phyloP scores from a whole-genome alignment of 805 yeast genomes.

The Yamadazyma laniorum region DNA sequence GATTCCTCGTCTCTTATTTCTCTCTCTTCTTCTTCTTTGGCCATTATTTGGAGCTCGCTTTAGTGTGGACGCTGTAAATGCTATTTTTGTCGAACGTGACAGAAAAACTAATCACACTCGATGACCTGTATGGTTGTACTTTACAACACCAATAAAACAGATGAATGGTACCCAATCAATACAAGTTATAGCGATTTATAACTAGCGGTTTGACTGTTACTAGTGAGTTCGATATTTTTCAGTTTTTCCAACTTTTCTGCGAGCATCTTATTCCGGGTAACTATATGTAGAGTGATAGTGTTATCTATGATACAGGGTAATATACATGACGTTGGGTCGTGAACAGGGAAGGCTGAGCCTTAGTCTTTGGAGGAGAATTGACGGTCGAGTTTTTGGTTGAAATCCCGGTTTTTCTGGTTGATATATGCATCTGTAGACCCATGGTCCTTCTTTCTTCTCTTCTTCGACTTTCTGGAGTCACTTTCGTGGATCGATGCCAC shows the following conservation, averaged over 20 bases:
- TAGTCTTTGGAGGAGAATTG: constrained; percentile 27
- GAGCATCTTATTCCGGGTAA: constrained; percentile 7
- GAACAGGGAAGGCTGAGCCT: too few relatives aligned
- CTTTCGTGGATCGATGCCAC: constrained; percentile 32
- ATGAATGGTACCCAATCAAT: constrained; percentile 1
- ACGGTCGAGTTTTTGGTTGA: constrained; percentile 65
- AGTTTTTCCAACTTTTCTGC: constrained; percentile 4
- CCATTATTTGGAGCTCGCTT: not conserved
- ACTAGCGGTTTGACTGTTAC: constrained; percentile 4
- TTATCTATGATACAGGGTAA: too few relatives aligned
- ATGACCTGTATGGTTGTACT: not conserved
- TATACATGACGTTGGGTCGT: too few relatives aligned
- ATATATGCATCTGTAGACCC: constrained; percentile 44
- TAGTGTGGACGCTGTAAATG: not conserved
- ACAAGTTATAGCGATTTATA: constrained; percentile 3
- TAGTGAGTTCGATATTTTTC: constrained; percentile 4
- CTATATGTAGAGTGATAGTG: too few relatives aligned
- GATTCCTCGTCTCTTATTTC: constrained; percentile 31
- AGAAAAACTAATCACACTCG: too few relatives aligned
- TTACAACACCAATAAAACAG: constrained; percentile 1
- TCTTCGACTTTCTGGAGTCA: constrained; percentile 33
- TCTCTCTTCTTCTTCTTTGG: constrained; percentile 24
- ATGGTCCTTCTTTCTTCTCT: constrained; percentile 28
- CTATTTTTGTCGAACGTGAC: too few relatives aligned
- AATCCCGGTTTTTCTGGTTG: constrained; percentile 71